Evolutionary conservation across 495 filamentous ascomycete species (phyloP).

Genomic region (Penicillium crystallinum): DNA sequence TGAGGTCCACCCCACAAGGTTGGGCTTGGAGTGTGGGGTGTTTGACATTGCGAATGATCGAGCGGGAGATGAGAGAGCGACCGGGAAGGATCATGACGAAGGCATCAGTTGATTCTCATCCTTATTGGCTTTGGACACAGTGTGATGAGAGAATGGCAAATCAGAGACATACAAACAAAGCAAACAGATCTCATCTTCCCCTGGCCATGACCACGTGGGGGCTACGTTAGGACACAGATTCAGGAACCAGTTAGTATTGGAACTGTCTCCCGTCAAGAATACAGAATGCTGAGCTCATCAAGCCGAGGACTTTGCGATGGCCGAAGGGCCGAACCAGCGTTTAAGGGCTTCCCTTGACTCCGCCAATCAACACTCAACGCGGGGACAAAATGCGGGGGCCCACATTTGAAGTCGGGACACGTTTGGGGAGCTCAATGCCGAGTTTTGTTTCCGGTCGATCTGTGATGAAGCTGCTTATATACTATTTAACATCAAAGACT

Average conservation of each 20-base stretch:
- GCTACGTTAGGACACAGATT: too few relatives aligned
- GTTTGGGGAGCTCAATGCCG: background rate
- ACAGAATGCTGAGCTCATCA: background rate
- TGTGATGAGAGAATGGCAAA: too few relatives aligned
- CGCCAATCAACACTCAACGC: background rate
- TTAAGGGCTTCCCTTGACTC: background rate
- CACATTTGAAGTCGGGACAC: background rate
- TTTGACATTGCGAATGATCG: constrained; percentile 30
- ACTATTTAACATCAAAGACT: background rate
- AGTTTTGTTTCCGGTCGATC: background rate
- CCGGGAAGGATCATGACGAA: constrained; percentile 22
- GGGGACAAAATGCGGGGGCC: background rate
- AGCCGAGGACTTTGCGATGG: background rate
- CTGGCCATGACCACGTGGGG: too few relatives aligned
- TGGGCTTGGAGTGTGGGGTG: constrained; percentile 29
- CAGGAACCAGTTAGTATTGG: too few relatives aligned
- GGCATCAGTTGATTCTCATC: too few relatives aligned
- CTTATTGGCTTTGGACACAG: too few relatives aligned
- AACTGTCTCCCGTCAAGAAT: background rate
- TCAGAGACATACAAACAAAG: background rate
- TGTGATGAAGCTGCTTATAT: background rate
- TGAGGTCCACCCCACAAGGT: constrained; percentile 43
- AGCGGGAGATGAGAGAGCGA: constrained; percentile 18
- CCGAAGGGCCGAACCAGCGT: background rate
- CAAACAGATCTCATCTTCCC: background rate